Conservation (phyloP, 345 rosid species). For the Rhodomyrtus tomentosa region DNA sequence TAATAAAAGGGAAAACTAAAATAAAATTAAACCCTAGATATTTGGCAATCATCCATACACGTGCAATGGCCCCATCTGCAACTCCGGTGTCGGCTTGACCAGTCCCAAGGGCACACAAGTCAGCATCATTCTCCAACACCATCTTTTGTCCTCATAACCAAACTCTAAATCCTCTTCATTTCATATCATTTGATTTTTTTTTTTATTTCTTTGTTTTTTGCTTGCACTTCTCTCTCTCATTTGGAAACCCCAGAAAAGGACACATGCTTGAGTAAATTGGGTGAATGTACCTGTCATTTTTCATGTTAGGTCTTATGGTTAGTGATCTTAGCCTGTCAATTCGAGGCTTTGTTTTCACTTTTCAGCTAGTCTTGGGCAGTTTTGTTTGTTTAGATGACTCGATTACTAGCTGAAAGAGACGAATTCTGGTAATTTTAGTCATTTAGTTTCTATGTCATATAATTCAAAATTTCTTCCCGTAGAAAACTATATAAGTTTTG, state of each 20-base stretch:
- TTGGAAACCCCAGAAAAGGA: not conserved
- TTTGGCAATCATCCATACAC: slow-evolving; percentile 27
- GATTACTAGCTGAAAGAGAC: not conserved
- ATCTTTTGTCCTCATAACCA: slow-evolving; percentile 7
- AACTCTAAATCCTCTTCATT: not conserved
- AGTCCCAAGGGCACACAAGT: slow-evolving; percentile 17
- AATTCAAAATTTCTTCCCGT: not conserved
- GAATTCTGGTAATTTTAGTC: not conserved
- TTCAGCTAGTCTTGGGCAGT: not conserved
- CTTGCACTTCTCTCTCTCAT: not conserved
- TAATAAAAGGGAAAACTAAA: not conserved
- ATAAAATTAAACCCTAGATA: slow-evolving; percentile 5
- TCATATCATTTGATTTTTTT: not conserved
- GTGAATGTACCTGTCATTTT: not conserved
- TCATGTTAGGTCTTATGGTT: not conserved
- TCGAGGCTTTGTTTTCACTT: not conserved
- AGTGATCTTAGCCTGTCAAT: not conserved
- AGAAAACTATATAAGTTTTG: not conserved
- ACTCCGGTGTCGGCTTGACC: slow-evolving; percentile 51
- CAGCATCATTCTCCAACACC: slow-evolving; percentile 22
- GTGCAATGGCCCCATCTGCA: slow-evolving; percentile 50
- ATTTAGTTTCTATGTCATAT: not conserved
- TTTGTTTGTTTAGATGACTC: not conserved
- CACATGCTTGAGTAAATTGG: not conserved
- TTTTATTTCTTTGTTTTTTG: not conserved